Evolutionary conservation across 371 early-diverging fungal genomes (phyloP), one percentile per base, ranked within the genome.

Genomic region (Actinomucor elegans): DNA sequence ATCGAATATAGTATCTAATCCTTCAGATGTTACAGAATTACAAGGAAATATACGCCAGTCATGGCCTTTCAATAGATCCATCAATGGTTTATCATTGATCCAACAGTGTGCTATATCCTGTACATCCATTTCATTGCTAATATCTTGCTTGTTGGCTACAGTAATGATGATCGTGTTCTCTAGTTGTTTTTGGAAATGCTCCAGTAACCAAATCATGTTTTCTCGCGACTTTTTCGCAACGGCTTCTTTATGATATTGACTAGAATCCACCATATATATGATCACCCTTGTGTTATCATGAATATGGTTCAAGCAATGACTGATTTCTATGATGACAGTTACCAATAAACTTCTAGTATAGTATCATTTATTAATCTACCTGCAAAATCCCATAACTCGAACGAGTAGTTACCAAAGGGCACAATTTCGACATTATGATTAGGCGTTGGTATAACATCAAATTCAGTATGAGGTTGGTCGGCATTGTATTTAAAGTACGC

Each of bases 31-130:
- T 11, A 38, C n/a, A 10, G 67, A 36, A 37, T 63, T 29, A 21
- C 73, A 69, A 8, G 62, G 26, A 46, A 73, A 73, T 15, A 73
- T 45, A 1, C 73, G 54, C 73, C 73, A 73, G 17, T 64, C 55
- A 41, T 73, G 73, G 2, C 60, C 65, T 20, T 59, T 42, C 11
- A 73, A 33, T 18, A 55, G 43, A 10, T 34, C 40, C 24, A 55
- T 61, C 5, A 69, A 37, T 9, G 1, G 3, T 9, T 46, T 45
- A 32, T 73, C 67, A 1, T 56, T 48, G 15, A 58, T 52, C 73
- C 73, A 73, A 10, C 24, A 11, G 12, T 59, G 45, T 4, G 62
- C 73, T n/a, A 73, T 60, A 45, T 66, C 67, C 26, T 69, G 73
- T 9, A 67, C 61, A 36, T 64, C 67, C 38, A 66, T 56, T 5